Base-by-base conservation (phyloP, 345 rosid species). In the Hypericum androsaemum region DNA sequence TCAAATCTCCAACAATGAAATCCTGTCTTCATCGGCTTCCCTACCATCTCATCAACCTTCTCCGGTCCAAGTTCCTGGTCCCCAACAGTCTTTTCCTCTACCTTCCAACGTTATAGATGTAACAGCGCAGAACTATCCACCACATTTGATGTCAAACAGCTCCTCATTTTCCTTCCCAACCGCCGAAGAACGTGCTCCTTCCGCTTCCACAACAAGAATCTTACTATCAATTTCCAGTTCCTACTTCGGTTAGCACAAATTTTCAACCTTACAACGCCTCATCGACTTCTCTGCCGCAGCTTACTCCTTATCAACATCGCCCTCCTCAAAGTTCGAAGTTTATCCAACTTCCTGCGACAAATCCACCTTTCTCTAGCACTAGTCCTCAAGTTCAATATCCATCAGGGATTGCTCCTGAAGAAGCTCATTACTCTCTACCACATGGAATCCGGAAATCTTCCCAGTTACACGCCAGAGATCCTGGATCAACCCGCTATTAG, bases 1-100 rank as follows among this genome's bases (percentile, higher is more conserved):
- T 58, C 69, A 57, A 56, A 55, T 58, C 12, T 37, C 42, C 45
- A 58, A 64, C 41, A 22, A 59, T 36, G 37, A 39, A 55, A 61
- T 53, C 63, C 47, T 68, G 44, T 13, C 22, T 0, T 49, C 74
- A 17, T 59, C 59, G 10, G 68, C 46, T 50, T 53, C 71, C 53
- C 79, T 71, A 64, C 74, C 64, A 57, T 37, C 68, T 43, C 16
- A 56, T 41, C 72, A 56, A 51, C 63, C 55, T 41, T 57, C 35
- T 56, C 37, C 63, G 5, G 14, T 54, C 44, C 56, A 66, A 10
- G 48, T 42, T 53, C 52, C 52, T 32, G 10, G 38, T 46, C 62
- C 67, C 40, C 70, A 60, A 47, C 67, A 52, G 9, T 12, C 12
- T 52, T 58, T 55, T 63, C 7, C 51, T 53, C 22, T 53, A 28